These are phyloP conservation scores for Lyophyllum decastes DNA, from an alignment of 768 basidiomycete genomes.

Conservation along the genomic window DNA sequence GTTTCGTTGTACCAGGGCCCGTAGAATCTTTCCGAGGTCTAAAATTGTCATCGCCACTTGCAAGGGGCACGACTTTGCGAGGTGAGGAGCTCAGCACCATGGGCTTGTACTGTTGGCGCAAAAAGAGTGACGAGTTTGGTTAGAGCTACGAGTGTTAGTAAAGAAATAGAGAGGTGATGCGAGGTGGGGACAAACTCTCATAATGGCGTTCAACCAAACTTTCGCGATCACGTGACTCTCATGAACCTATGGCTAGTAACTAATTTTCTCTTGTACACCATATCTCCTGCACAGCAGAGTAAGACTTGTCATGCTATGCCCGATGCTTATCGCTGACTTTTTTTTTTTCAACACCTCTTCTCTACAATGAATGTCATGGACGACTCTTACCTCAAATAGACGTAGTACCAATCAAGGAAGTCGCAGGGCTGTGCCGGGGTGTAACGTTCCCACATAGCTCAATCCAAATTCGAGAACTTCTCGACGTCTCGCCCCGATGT, in stretches of 20 bases:
- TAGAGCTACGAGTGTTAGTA: conserved; percentile 10
- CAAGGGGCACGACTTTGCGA: conserved; percentile 71
- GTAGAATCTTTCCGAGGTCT: conserved; percentile 44
- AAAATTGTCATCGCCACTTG: conserved; percentile 68
- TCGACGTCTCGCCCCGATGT: neutral
- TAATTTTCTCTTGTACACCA: too few species aligned
- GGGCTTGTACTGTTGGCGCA: neutral
- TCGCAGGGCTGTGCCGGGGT: neutral
- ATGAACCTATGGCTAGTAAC: too few species aligned
- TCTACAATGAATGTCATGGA: neutral
- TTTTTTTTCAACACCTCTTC: too few species aligned
- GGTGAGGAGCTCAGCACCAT: conserved; percentile 75
- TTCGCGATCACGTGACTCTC: conserved; percentile 32
- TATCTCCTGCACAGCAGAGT: too few species aligned
- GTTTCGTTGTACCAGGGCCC: conserved; percentile 56
- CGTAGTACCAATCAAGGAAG: neutral
- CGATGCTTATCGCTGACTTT: too few species aligned
- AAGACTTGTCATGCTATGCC: neutral
- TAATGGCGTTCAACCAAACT: conserved; percentile 18
- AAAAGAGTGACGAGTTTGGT: conserved; percentile 6
- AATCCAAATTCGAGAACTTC: neutral
- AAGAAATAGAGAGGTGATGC: neutral
- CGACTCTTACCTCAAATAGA: neutral
- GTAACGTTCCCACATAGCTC: neutral
- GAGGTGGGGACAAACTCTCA: neutral